These are phyloP conservation scores for Hymenochaete sp. DNA, from an alignment of 1,284 basidiomycete genomes.

Conservation along the genomic window DNA sequence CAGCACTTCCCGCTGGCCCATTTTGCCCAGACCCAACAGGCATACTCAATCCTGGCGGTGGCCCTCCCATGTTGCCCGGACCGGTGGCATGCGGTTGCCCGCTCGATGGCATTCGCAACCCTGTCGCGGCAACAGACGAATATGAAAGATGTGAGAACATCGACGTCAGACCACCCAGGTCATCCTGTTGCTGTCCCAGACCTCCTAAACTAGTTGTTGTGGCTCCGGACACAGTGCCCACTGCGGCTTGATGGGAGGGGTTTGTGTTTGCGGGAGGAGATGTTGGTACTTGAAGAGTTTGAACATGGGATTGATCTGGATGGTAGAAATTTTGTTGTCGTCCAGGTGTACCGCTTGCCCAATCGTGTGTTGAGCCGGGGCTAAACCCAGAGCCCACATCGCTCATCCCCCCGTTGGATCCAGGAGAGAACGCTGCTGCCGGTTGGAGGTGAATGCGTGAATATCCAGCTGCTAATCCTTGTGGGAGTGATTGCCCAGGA, in stretches of 20 bases:
- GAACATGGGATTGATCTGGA: background rate
- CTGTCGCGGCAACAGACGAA: slow-evolving; percentile 33
- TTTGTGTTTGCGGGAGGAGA: slow-evolving; percentile 3
- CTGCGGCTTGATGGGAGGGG: slow-evolving; percentile 1
- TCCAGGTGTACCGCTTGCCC: slow-evolving; percentile 4
- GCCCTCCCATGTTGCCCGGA: too few relatives aligned
- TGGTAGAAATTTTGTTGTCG: background rate
- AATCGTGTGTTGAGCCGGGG: background rate
- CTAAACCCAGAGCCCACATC: background rate
- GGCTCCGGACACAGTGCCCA: too few relatives aligned
- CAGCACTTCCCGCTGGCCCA: slow-evolving; percentile 25
- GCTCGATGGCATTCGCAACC: slow-evolving; percentile 14
- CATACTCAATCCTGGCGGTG: background rate
- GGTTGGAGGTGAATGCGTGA: slow-evolving; percentile 74
- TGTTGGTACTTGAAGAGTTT: slow-evolving; percentile 22
- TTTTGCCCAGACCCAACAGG: background rate
- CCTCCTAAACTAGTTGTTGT: background rate
- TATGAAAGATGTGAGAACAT: slow-evolving; percentile 44
- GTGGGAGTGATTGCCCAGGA: slow-evolving; percentile 80
- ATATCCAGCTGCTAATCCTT: slow-evolving; percentile 79
- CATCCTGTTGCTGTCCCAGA: background rate
- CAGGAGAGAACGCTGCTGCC: slow-evolving; percentile 26
- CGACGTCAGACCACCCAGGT: slow-evolving; percentile 32
- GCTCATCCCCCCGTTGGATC: slow-evolving; percentile 20
- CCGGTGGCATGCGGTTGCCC: slow-evolving; percentile 23